Conservation (phyloP, 2,329 filamentous ascomycete species). For the Aspergillus sp. region DNA sequence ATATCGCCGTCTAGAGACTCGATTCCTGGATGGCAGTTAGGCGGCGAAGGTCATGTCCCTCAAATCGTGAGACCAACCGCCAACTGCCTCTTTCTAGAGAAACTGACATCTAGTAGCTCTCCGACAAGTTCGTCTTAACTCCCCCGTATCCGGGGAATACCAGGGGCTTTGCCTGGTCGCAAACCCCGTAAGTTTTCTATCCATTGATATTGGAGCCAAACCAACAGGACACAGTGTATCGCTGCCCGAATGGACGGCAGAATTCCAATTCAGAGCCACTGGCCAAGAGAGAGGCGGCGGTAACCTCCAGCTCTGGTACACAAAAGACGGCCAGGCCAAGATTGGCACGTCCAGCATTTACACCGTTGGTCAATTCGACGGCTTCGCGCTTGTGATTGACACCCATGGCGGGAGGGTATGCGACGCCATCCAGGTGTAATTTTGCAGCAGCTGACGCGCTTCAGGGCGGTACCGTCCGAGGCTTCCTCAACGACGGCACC, state of each 20-base stretch:
- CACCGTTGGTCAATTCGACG: conserved; percentile 75
- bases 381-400: conserved; percentile 79
- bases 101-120: conserved; percentile 44
- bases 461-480: conserved; percentile 68
- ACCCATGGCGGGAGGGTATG: conserved; percentile 60
- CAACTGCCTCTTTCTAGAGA: background rate
- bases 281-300: conserved; percentile 78
- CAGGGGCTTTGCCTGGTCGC: conserved; percentile 73
- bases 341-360: conserved; percentile 72
- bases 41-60: conserved; percentile 47
- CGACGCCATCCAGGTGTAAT: conserved; percentile 1
- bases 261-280: conserved; percentile 78
- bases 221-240: conserved; percentile 21
- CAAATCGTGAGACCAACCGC: conserved; percentile 35
- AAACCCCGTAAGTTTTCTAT: conserved; percentile 38
- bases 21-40: conserved; percentile 48
- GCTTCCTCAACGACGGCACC: conserved; percentile 85
- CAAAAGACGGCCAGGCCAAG: conserved; percentile 54
- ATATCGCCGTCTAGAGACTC: conserved; percentile 48
- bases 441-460: conserved; percentile 4
- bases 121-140: conserved; percentile 85
- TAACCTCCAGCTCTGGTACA: conserved; percentile 91
- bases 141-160: conserved; percentile 79
- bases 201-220: conserved; percentile 5
- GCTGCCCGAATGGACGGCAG: conserved; percentile 65